These are phyloP conservation scores for Silene uniflora DNA, from an alignment of 148 eudicot species.

Conservation along the genomic window DNA sequence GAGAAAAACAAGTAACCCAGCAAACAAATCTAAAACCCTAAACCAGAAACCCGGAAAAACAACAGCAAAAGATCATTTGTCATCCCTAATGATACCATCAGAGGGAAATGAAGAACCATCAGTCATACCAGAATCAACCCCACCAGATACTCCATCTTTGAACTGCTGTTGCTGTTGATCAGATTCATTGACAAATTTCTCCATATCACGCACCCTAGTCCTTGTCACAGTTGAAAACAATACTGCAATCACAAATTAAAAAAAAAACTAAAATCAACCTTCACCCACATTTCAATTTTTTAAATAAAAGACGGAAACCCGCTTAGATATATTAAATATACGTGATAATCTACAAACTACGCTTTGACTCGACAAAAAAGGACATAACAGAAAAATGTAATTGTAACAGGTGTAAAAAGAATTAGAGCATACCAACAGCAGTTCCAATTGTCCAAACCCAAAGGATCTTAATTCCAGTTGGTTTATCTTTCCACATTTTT, in stretches of 20 bases:
- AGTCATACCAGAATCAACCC: conserved; percentile 18
- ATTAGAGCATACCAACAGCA: conserved; percentile 46
- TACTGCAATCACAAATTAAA: conserved; percentile 37
- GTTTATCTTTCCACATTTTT: conserved; percentile 48
- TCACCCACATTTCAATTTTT: neutral
- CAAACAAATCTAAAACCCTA: neutral
- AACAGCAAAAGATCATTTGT: conserved; percentile 22
- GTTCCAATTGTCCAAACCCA: conserved; percentile 91
- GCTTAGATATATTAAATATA: too few relatives aligned
- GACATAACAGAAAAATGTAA: neutral
- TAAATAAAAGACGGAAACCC: neutral
- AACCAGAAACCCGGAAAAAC: neutral
- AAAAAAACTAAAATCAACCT: neutral
- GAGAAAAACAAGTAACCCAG: neutral
- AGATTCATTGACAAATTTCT: conserved; percentile 40
- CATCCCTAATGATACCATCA: conserved; percentile 31
- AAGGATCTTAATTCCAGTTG: conserved; percentile 78
- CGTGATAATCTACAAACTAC: neutral
- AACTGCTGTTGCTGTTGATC: conserved; percentile 21
- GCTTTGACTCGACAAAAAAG: neutral
- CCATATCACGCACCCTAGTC: conserved; percentile 61
- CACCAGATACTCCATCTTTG: neutral
- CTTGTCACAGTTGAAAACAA: conserved; percentile 53
- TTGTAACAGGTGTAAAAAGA: neutral
- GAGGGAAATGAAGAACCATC: conserved; percentile 29